phyloP scores from a whole-genome alignment of 371 early-diverging fungal genomes.

The Funneliformis caledonium region DNA sequence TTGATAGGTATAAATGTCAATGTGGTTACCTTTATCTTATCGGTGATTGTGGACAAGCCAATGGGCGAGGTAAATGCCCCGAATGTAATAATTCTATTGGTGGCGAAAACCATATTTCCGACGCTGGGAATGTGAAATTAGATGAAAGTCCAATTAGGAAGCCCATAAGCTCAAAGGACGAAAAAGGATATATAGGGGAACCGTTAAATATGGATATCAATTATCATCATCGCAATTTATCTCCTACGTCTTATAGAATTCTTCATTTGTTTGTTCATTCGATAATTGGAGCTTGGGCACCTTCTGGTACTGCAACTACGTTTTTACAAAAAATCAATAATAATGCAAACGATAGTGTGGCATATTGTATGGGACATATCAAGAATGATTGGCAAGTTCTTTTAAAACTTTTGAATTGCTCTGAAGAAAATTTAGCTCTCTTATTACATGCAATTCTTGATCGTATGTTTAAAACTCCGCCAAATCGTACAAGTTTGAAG shows the following conservation, averaged over 20 bases:
- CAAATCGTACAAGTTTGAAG: neutral
- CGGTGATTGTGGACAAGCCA: conserved; percentile 37
- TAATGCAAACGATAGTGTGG: neutral
- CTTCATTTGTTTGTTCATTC: conserved; percentile 41
- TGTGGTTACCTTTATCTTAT: conserved; percentile 40
- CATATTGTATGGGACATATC: conserved; percentile 39
- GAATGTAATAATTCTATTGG: conserved; percentile 26
- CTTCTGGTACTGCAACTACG: conserved; percentile 11
- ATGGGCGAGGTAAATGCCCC: conserved; percentile 17
- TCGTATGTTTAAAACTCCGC: conserved; percentile 6
- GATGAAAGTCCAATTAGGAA: conserved; percentile 24
- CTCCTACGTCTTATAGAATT: conserved; percentile 40
- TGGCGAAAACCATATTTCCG: neutral
- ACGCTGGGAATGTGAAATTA: conserved; percentile 2
- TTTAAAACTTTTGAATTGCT: conserved; percentile 16
- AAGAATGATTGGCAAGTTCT: conserved; percentile 40
- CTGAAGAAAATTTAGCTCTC: conserved; percentile 38
- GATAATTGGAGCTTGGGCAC: conserved; percentile 35
- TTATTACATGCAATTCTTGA: conserved; percentile 34
- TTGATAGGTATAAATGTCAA: conserved; percentile 36
- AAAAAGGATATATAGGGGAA: conserved; percentile 32
- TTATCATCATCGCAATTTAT: conserved; percentile 3
- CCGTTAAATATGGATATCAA: neutral
- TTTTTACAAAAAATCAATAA: conserved; percentile 28
- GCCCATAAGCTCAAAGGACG: neutral